phyloP scores from a whole-genome alignment of 2,329 filamentous ascomycete species.

The Coniochaeta prunicola region DNA sequence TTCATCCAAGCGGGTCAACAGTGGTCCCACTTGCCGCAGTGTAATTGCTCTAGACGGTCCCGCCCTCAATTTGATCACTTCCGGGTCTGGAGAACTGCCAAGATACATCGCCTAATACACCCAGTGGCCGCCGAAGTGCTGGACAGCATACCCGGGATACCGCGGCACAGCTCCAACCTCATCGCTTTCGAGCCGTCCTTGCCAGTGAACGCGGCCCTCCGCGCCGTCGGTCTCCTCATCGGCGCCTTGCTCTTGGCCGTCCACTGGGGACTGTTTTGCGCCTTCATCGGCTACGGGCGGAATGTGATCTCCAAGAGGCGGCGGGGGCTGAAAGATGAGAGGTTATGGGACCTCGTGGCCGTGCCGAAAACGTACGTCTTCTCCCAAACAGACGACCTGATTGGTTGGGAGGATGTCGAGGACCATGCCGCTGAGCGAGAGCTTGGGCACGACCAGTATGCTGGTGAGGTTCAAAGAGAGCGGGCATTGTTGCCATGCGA shows the following conservation, averaged over 20 bases:
- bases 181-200: slow-evolving; percentile 10
- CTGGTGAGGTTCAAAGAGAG: slow-evolving; percentile 14
- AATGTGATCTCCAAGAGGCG: slow-evolving; percentile 12
- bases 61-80: neutral
- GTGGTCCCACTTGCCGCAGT: no score
- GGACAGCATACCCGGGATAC: slow-evolving; percentile 36
- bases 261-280: slow-evolving; percentile 7
- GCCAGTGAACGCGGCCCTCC: slow-evolving; percentile 5
- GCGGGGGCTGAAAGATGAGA: slow-evolving; percentile 11
- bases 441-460: slow-evolving; percentile 9
- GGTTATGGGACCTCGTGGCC: slow-evolving; percentile 7
- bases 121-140: slow-evolving; percentile 30
- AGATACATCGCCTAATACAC: neutral
- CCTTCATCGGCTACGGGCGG: slow-evolving; percentile 8
- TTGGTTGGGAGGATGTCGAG: slow-evolving; percentile 15
- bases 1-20: no score
- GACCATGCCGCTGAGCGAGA: slow-evolving; percentile 8
- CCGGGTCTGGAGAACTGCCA: neutral
- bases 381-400: slow-evolving; percentile 15
- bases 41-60: no score
- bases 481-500: slow-evolving; percentile 14
- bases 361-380: slow-evolving; percentile 14
- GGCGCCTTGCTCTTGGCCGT: slow-evolving; percentile 9
- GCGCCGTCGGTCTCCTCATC: slow-evolving; percentile 7
- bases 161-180: slow-evolving; percentile 12